phyloP scores from a whole-genome alignment of 257 asterid genomes.

The Primulina eburnea region DNA sequence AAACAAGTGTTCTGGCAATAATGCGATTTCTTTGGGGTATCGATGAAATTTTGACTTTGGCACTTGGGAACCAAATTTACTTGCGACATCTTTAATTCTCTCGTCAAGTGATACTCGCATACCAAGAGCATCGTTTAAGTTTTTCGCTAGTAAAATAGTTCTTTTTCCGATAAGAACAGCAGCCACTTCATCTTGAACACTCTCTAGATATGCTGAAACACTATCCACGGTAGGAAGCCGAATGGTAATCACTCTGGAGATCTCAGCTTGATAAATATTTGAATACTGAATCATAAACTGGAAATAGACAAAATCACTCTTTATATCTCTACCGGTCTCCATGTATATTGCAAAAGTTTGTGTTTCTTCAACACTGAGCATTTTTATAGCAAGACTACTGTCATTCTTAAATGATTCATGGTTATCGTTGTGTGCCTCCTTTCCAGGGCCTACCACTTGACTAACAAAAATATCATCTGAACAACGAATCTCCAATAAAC shows the following conservation, averaged over 20 bases:
- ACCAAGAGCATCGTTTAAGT: constrained; percentile 60
- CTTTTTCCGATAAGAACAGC: constrained; percentile 86
- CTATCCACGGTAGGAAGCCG: constrained; percentile 86
- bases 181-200: constrained; percentile 90
- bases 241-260: constrained; percentile 82
- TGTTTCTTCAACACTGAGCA: constrained; percentile 88
- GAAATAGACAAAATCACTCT: constrained; percentile 79
- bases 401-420: constrained; percentile 64
- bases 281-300: constrained; percentile 76
- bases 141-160: constrained; percentile 75
- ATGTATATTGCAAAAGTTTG: constrained; percentile 77
- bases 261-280: constrained; percentile 77
- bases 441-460: constrained; percentile 95
- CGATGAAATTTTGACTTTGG: constrained; percentile 79
- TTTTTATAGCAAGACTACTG: constrained; percentile 57
- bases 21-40: constrained; percentile 73
- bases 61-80: constrained; percentile 70
- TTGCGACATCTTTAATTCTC: constrained; percentile 83
- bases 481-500: constrained; percentile 83
- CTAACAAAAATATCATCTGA: constrained; percentile 76
- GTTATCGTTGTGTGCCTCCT: constrained; percentile 75
- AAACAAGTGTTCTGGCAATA: constrained; percentile 81
- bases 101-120: constrained; percentile 72
- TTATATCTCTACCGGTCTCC: constrained; percentile 78
- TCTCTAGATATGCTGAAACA: constrained; percentile 72